These are phyloP conservation scores for Kwoniella heveanensis DNA, from an alignment of 768 basidiomycete species.

Conservation along the genomic window DNA sequence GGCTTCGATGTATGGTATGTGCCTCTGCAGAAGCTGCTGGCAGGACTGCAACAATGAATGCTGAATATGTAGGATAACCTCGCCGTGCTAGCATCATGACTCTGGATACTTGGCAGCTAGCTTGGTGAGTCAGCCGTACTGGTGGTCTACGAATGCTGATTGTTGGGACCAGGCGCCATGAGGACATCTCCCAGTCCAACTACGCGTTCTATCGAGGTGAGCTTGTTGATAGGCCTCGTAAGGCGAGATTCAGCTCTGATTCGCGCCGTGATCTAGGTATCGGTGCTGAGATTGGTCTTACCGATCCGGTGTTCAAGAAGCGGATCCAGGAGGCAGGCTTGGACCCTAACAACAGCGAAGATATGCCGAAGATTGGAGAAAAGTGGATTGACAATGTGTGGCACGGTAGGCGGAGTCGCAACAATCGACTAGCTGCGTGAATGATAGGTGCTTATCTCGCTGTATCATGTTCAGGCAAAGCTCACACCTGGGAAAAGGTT, in stretches of 20 bases:
- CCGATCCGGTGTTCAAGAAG: constrained; percentile 22
- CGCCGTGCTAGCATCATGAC: constrained; percentile 11
- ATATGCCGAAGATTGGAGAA: constrained; percentile 37
- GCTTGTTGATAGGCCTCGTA: neutral
- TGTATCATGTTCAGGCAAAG: constrained; percentile 55
- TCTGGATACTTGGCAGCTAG: constrained; percentile 18
- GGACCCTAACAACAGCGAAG: constrained; percentile 47
- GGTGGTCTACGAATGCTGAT: neutral
- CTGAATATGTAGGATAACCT: no score
- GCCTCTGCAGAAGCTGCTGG: constrained; percentile 47
- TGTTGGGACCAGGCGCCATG: constrained; percentile 21
- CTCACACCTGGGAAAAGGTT: constrained; percentile 63
- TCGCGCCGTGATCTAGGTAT: constrained; percentile 36
- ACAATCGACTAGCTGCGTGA: no score
- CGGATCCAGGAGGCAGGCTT: constrained; percentile 57
- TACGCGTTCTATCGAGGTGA: constrained; percentile 56
- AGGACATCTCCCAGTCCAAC: constrained; percentile 63
- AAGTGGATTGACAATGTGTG: constrained; percentile 43
- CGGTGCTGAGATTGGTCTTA: constrained; percentile 18
- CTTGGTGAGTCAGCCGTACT: constrained; percentile 9
- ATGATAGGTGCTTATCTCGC: neutral
- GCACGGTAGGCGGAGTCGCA: constrained; percentile 14
- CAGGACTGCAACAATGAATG: neutral
- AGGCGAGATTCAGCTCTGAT: neutral
- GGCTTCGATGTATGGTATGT: constrained; percentile 62